These are phyloP conservation scores for Termitomyces eurrhizus DNA, from an alignment of 768 basidiomycete species.

Conservation along the genomic window DNA sequence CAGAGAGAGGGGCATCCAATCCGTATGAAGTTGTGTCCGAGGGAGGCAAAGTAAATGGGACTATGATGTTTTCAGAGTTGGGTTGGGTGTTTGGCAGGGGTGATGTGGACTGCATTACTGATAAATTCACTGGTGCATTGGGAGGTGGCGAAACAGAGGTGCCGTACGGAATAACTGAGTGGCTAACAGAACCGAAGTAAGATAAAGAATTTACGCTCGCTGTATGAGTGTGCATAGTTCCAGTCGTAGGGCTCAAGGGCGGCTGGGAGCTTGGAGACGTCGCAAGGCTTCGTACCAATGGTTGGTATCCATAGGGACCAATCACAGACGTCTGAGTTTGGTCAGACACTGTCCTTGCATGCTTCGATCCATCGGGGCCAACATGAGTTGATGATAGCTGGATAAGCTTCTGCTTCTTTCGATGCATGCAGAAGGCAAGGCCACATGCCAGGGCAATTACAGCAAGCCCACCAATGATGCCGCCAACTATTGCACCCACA, in stretches of 20 bases:
- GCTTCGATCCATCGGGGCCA: slow-evolving; percentile 1
- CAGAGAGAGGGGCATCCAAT: slow-evolving; percentile 10
- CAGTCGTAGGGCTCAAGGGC: slow-evolving; percentile 23
- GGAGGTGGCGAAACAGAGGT: slow-evolving; percentile 16
- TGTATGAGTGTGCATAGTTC: slow-evolving; percentile 27
- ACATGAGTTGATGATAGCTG: not conserved
- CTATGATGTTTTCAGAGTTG: slow-evolving; percentile 30
- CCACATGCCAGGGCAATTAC: slow-evolving; percentile 26
- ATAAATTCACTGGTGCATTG: slow-evolving; percentile 6
- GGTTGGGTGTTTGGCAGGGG: slow-evolving; percentile 8
- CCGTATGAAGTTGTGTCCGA: slow-evolving; percentile 1
- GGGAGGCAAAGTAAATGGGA: slow-evolving; percentile 28
- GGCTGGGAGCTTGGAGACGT: slow-evolving; percentile 20
- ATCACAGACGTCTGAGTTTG: slow-evolving; percentile 17
- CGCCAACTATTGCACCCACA: slow-evolving; percentile 39
- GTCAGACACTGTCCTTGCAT: slow-evolving; percentile 16
- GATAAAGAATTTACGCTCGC: slow-evolving; percentile 30
- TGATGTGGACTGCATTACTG: slow-evolving; percentile 9
- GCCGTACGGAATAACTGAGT: slow-evolving; percentile 15
- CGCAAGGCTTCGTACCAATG: slow-evolving; percentile 19
- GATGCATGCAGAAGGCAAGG: slow-evolving; percentile 26
- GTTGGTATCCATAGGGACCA: slow-evolving; percentile 11
- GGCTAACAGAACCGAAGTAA: slow-evolving; percentile 25
- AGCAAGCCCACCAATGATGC: slow-evolving; percentile 38
- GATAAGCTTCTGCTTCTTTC: slow-evolving; percentile 13